Conservation (phyloP, 805 yeast species). For the Nakazawaea laoshanensis region DNA sequence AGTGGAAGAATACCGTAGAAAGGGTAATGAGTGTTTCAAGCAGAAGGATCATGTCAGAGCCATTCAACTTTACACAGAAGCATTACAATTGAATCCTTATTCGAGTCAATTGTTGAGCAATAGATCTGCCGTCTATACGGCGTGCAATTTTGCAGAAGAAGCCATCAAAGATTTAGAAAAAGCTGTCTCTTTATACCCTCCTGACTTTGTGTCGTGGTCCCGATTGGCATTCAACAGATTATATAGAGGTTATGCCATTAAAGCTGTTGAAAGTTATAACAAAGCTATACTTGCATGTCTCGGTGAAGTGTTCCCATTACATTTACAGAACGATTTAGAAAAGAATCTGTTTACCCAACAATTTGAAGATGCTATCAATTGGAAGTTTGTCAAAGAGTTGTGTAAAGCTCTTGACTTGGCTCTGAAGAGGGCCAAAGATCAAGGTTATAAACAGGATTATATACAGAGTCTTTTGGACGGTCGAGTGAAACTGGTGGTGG, state of each 20-base stretch:
- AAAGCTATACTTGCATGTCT: conserved; percentile 19
- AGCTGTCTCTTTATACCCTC: conserved; percentile 23
- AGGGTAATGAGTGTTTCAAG: no score
- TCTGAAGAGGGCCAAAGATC: conserved; percentile 21
- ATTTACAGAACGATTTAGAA: not conserved
- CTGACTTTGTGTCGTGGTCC: conserved; percentile 29
- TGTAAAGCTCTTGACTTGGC: conserved; percentile 20
- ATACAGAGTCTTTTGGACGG: conserved; percentile 16
- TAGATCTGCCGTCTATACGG: conserved; percentile 31
- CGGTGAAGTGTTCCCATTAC: conserved; percentile 3
- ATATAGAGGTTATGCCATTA: conserved; percentile 26
- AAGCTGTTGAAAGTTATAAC: conserved; percentile 27
- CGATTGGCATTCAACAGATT: conserved; percentile 27
- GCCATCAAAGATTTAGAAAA: conserved; percentile 26
- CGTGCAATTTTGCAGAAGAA: conserved; percentile 23
- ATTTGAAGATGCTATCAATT: conserved; percentile 16
- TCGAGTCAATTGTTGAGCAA: conserved; percentile 26
- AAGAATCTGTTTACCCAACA: conserved; percentile 11
- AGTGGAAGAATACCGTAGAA: no score
- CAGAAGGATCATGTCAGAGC: no score
- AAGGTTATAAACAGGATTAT: conserved; percentile 21
- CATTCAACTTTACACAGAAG: no score
- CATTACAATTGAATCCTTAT: no score
- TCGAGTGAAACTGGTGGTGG: no score
- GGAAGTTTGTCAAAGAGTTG: conserved; percentile 14